Evolutionary conservation across 1,139 yeast species (phyloP).

Genomic region (Citeromyces hawaiiensis): DNA sequence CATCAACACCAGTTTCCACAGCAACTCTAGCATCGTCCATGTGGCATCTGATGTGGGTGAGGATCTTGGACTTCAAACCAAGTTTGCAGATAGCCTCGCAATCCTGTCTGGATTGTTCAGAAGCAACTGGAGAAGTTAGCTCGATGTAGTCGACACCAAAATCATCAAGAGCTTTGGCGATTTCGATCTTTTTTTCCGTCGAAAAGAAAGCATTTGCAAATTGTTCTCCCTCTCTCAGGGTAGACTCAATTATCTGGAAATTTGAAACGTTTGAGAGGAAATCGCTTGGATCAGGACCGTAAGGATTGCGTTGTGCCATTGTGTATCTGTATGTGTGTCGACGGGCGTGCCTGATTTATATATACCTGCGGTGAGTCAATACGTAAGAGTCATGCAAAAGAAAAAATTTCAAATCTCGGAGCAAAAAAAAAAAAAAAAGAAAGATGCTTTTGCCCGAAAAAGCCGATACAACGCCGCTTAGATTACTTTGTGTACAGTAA

Average conservation of each 20-base stretch:
- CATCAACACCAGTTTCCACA: conserved; percentile 96
- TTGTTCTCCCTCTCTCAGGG: conserved; percentile 97
- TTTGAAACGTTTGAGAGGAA: conserved; percentile 78
- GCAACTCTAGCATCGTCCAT: conserved; percentile 98
- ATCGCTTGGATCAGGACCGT: conserved; percentile 93
- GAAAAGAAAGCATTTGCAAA: conserved; percentile 94
- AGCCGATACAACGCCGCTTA: too few species aligned
- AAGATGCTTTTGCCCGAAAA: too few species aligned
- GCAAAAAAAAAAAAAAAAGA: too few species aligned
- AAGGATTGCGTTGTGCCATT: conserved; percentile 41
- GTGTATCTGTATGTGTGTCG: too few species aligned
- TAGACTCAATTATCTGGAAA: conserved; percentile 89
- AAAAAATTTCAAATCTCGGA: too few species aligned
- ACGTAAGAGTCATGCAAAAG: too few species aligned
- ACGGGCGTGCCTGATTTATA: too few species aligned
- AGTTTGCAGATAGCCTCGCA: conserved; percentile 97
- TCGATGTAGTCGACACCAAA: conserved; percentile 98
- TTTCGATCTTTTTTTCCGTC: conserved; percentile 93
- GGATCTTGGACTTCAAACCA: conserved; percentile 89
- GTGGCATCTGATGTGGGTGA: conserved; percentile 90
- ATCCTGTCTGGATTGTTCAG: conserved; percentile 85
- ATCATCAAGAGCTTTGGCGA: conserved; percentile 94
- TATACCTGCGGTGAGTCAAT: too few species aligned
- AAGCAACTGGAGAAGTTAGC: conserved; percentile 94
- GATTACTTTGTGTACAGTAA: too few species aligned